Percentiles rank a stretch among this genome's conserved stretches.
Evolutionary conservation across 306 rosid genomes (phyloP).

Genomic region (Pterocarpus santalinus): DNA sequence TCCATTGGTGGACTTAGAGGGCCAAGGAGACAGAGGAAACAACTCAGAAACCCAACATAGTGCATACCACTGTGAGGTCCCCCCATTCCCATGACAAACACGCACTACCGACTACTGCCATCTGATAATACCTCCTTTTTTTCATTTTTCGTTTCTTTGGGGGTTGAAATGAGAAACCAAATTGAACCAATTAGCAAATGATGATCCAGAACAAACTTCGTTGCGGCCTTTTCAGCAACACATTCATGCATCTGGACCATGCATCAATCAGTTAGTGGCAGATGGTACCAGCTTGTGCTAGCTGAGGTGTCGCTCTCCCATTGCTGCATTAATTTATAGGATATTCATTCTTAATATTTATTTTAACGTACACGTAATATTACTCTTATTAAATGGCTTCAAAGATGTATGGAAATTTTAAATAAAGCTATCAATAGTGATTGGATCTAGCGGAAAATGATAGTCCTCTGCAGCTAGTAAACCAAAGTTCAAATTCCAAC

Average conservation of each 20-base stretch:
- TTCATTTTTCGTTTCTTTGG: not conserved
- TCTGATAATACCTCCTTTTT: conserved; percentile 11
- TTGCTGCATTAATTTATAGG: conserved; percentile 36
- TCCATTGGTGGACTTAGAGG: conserved; percentile 35
- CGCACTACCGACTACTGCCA: conserved; percentile 7
- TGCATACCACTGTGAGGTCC: conserved; percentile 44
- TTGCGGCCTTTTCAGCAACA: conserved; percentile 43
- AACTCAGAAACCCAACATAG: conserved; percentile 46
- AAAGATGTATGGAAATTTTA: too few relatives aligned
- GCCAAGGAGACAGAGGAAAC: conserved; percentile 53
- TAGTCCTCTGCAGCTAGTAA: too few relatives aligned
- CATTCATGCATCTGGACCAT: conserved; percentile 47
- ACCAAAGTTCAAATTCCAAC: too few relatives aligned
- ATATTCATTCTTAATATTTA: too few relatives aligned
- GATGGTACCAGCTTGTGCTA: conserved; percentile 42
- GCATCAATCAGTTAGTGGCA: conserved; percentile 42
- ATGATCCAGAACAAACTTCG: conserved; percentile 22
- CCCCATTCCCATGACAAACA: conserved; percentile 28
- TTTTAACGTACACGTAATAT: too few relatives aligned
- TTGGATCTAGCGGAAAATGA: too few relatives aligned
- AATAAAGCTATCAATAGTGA: too few relatives aligned
- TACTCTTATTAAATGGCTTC: too few relatives aligned
- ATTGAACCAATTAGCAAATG: conserved; percentile 41
- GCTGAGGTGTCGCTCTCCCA: conserved; percentile 33
- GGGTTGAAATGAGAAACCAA: conserved; percentile 35